Evolutionary conservation across 225 moss, liverwort and hornwort genomes (phyloP).

Genomic region (Bryoerythrophyllum caledonicum): DNA sequence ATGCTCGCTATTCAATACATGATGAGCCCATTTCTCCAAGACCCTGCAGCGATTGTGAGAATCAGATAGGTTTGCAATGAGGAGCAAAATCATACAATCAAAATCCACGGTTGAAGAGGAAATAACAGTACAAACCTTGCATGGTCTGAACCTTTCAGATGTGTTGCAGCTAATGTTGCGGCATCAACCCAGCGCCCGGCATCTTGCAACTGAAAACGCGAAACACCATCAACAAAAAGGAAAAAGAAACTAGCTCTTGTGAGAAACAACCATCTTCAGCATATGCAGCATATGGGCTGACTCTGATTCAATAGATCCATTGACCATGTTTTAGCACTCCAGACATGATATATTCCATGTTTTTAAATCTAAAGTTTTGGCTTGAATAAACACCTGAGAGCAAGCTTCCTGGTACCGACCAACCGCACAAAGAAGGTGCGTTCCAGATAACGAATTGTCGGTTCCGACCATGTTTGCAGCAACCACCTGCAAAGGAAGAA

Average conservation of each 20-base stretch:
- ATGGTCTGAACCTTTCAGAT: conserved; percentile 91
- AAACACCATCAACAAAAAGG: conserved; percentile 1
- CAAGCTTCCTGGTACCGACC: conserved; percentile 99
- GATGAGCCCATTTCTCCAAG: conserved; percentile 98
- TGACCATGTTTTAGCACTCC: neutral
- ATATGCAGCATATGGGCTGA: conserved; percentile 3
- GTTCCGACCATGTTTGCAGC: conserved; percentile 99
- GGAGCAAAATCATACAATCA: neutral
- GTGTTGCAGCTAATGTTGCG: conserved; percentile 92
- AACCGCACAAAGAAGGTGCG: conserved; percentile 97
- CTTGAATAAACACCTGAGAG: conserved; percentile 64
- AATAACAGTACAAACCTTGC: conserved; percentile 58
- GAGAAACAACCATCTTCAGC: conserved; percentile 18
- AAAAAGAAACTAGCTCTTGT: conserved; percentile 15
- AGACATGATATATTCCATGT: neutral
- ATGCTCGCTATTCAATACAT: conserved; percentile 82
- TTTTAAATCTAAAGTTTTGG: neutral
- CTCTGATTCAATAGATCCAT: neutral
- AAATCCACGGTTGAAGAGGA: neutral
- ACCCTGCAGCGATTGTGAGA: conserved; percentile 57
- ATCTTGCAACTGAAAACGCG: conserved; percentile 85
- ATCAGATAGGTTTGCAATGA: neutral
- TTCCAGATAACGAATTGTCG: conserved; percentile 92
- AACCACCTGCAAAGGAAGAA: conserved; percentile 68
- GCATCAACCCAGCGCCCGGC: conserved; percentile 98